phyloP scores from a whole-genome alignment of 768 basidiomycete genomes.

The Tulasnella calospora region DNA sequence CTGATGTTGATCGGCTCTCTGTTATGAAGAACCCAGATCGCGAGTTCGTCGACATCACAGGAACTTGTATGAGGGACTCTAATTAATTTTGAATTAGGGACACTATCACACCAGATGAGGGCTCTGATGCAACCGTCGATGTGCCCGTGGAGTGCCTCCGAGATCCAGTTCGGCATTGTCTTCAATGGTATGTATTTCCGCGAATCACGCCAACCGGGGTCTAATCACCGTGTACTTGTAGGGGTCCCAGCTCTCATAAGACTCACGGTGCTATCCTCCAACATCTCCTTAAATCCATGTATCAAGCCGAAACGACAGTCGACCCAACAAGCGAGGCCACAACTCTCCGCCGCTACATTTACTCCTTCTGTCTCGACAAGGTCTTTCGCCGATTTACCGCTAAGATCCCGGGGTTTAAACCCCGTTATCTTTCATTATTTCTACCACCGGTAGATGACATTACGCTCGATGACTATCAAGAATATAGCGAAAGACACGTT shows the following conservation, averaged over 20 bases:
- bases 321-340: background rate
- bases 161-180: background rate
- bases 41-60: background rate
- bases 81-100: background rate
- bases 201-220: background rate
- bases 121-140: background rate
- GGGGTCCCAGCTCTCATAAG: background rate
- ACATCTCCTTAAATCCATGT: background rate
- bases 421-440: background rate
- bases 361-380: background rate
- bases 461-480: background rate
- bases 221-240: background rate
- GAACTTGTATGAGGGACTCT: background rate
- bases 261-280: background rate
- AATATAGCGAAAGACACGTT: background rate
- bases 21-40: background rate
- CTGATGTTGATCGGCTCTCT: background rate
- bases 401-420: background rate
- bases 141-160: background rate
- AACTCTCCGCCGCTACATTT: background rate
- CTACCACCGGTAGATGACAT: background rate
- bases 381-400: background rate
- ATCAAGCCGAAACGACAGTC: background rate
- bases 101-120: background rate
- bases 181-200: background rate